Percentiles rank a stretch among this genome's conserved stretches.
Conservation (phyloP, 306 rosid genomes). For the Inga leiocalycina region DNA sequence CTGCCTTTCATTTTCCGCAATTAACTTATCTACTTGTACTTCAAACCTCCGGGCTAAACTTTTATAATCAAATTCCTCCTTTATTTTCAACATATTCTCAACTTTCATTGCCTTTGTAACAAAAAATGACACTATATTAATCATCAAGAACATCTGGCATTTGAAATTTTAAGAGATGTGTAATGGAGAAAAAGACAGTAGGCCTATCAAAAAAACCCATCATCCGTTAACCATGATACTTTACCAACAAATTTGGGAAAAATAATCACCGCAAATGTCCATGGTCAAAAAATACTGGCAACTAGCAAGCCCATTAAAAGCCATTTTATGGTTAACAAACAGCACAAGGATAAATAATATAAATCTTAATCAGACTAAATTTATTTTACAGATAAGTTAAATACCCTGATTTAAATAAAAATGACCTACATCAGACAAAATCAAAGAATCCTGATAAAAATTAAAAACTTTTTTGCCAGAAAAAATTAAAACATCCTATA, state of each 20-base stretch:
- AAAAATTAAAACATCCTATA: background rate
- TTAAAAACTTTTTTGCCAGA: background rate
- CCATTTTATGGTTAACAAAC: background rate
- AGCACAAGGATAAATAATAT: background rate
- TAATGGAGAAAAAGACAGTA: constrained; percentile 7
- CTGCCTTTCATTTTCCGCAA: constrained; percentile 93
- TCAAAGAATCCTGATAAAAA: background rate
- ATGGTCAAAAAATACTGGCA: constrained; percentile 26
- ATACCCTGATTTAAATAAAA: background rate
- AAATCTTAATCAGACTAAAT: background rate
- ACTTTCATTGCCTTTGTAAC: constrained; percentile 90
- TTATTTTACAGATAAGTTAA: background rate
- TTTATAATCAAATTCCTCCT: constrained; percentile 98
- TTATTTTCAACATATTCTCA: constrained; percentile 93
- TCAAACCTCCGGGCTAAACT: constrained; percentile 92
- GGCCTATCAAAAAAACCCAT: background rate
- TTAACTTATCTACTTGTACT: constrained; percentile 83
- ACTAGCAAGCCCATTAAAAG: background rate
- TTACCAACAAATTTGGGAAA: constrained; percentile 3
- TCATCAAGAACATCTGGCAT: constrained; percentile 10
- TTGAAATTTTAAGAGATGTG: constrained; percentile 13
- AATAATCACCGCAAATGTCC: background rate
- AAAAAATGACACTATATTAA: constrained; percentile 32
- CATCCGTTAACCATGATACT: background rate
- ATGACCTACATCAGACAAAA: background rate